phyloP scores from a whole-genome alignment of 2,329 filamentous ascomycete genomes.

The Pseudogymnoascus sp. region DNA sequence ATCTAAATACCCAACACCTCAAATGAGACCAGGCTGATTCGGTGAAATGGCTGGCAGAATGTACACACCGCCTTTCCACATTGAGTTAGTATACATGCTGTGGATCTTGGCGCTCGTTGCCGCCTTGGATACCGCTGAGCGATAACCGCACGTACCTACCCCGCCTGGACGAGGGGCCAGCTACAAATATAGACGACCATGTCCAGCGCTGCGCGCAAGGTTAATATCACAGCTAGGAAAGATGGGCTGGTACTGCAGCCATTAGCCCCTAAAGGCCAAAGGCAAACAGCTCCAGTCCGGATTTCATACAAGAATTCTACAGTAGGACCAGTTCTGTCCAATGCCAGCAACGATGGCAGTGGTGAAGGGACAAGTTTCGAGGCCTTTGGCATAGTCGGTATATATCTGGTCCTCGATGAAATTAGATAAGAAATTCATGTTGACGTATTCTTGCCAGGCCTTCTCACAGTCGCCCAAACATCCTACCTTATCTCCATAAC shows the following conservation, averaged over 20 bases:
- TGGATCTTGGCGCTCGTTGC: not conserved
- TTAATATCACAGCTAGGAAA: slow-evolving; percentile 28
- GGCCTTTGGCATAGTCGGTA: slow-evolving; percentile 30
- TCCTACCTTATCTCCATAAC: slow-evolving; percentile 84
- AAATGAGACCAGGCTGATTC: no score
- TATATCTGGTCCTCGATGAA: slow-evolving; percentile 12
- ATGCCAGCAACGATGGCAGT: slow-evolving; percentile 12
- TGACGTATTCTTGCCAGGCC: slow-evolving; percentile 43
- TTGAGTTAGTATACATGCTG: not conserved
- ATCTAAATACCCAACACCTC: no score
- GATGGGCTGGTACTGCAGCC: slow-evolving; percentile 30
- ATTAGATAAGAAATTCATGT: not conserved
- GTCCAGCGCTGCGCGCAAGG: slow-evolving; percentile 29
- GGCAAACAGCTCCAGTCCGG: slow-evolving; percentile 23
- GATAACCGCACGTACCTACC: not conserved
- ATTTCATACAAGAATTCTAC: slow-evolving; percentile 26
- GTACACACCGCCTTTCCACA: no score
- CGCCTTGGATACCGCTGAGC: not conserved
- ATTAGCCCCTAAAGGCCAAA: slow-evolving; percentile 23
- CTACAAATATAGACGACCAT: slow-evolving; percentile 20
- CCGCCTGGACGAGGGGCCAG: slow-evolving; percentile 1
- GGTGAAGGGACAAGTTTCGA: slow-evolving; percentile 25
- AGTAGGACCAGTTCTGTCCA: slow-evolving; percentile 21
- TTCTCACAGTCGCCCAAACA: slow-evolving; percentile 71
- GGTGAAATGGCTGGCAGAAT: no score